Conservation (phyloP, 1,284 basidiomycete species). For the Puccinia coronata region DNA sequence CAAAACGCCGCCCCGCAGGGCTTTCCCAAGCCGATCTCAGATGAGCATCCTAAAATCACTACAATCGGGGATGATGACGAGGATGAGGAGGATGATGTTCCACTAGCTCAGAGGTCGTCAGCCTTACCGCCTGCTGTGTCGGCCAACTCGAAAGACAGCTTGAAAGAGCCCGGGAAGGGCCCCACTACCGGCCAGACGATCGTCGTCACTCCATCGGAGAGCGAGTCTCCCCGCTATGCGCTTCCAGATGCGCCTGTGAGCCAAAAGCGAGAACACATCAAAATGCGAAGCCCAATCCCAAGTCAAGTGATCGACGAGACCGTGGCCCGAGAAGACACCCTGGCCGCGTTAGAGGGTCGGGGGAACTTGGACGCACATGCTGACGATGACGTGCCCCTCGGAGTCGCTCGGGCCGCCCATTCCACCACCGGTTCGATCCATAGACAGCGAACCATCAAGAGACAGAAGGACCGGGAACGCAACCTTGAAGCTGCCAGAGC, state of each 20-base stretch:
- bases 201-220: background rate
- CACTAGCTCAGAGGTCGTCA: conserved; percentile 35
- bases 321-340: conserved; percentile 32
- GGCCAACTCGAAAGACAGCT: background rate
- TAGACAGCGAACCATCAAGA: conserved; percentile 22
- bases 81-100: conserved; percentile 23
- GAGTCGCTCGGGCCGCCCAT: conserved; percentile 44
- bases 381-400: conserved; percentile 48
- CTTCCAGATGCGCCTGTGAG: background rate
- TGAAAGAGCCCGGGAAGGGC: background rate
- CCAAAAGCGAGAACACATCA: background rate
- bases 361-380: conserved; percentile 26
- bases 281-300: background rate
- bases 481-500: conserved; percentile 14
- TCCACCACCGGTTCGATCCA: background rate
- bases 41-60: background rate
- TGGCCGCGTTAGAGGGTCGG: conserved; percentile 44
- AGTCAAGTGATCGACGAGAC: conserved; percentile 12
- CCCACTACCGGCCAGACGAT: background rate
- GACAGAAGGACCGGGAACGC: background rate
- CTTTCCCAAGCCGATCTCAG: background rate
- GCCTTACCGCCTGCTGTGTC: background rate
- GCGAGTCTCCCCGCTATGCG: background rate
- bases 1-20: background rate
- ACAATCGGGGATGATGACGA: conserved; percentile 26